These are phyloP conservation scores for Rhodotorula babjevae DNA, from an alignment of 768 basidiomycete species.

Conservation along the genomic window DNA sequence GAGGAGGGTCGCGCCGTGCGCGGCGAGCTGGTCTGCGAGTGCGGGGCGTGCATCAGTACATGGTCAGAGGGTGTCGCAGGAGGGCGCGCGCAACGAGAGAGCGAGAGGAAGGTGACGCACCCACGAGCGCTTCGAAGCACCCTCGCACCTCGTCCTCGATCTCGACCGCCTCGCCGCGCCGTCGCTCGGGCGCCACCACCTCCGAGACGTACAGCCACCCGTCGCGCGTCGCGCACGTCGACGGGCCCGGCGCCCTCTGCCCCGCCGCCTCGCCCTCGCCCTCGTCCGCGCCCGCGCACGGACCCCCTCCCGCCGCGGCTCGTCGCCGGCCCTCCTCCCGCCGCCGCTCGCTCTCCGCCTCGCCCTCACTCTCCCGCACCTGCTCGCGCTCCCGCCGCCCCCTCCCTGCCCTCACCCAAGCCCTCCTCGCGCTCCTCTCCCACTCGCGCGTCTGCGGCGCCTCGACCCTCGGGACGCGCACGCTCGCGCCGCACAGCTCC, in stretches of 20 bases:
- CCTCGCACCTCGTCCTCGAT: constrained; percentile 66
- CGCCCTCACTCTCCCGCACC: neutral
- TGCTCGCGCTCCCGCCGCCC: neutral
- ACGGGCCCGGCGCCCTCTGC: too few relatives aligned
- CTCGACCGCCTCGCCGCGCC: constrained; percentile 65
- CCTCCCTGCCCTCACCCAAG: neutral
- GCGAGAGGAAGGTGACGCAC: constrained; percentile 49
- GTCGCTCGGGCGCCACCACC: constrained; percentile 47
- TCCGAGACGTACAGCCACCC: constrained; percentile 70
- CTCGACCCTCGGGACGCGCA: neutral
- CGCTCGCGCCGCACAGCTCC: neutral
- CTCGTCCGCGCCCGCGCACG: neutral
- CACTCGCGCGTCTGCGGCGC: neutral
- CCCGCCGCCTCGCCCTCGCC: neutral
- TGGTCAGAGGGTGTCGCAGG: neutral
- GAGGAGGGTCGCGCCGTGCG: constrained; percentile 55
- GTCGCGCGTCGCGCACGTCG: constrained; percentile 44
- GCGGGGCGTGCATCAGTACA: neutral
- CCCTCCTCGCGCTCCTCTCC: neutral
- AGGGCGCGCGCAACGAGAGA: neutral
- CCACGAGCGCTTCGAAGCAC: constrained; percentile 64
- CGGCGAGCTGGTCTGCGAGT: constrained; percentile 56
- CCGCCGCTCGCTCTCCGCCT: neutral
- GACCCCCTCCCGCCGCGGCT: constrained; percentile 20
- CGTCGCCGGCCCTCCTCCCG: neutral